Evolutionary conservation across 257 asterid species (phyloP).

Genomic region (Penstemon davidsonii): DNA sequence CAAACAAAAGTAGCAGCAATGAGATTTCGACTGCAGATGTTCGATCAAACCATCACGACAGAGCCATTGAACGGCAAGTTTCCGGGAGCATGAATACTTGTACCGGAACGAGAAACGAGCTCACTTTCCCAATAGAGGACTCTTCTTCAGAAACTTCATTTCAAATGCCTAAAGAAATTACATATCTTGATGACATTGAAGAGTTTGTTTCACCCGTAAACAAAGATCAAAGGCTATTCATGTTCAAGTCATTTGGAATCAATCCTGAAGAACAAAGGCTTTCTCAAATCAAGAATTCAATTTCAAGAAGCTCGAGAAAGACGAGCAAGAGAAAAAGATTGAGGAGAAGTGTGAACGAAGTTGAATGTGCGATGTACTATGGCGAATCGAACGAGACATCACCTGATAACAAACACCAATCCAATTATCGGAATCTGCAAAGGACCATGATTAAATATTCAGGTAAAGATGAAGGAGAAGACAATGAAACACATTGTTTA

Average conservation of each 20-base stretch:
- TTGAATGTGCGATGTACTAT: conserved; percentile 45
- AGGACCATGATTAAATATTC: conserved; percentile 25
- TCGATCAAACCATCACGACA: background rate
- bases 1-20: conserved; percentile 11
- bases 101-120: too few relatives aligned
- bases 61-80: too few relatives aligned
- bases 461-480: background rate
- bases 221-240: conserved; percentile 59
- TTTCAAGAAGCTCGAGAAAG: conserved; percentile 26
- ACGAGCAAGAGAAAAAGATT: conserved; percentile 33
- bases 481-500: background rate
- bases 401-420: conserved; percentile 13
- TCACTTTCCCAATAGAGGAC: background rate
- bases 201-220: conserved; percentile 50
- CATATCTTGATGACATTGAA: conserved; percentile 62
- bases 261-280: conserved; percentile 13
- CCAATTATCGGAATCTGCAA: conserved; percentile 23
- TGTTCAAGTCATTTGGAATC: conserved; percentile 45
- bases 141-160: conserved; percentile 43
- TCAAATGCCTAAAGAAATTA: conserved; percentile 42
- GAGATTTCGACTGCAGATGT: conserved; percentile 11
- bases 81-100: too few relatives aligned
- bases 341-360: conserved; percentile 39
- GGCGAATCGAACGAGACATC: conserved; percentile 15
- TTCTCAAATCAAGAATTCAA: conserved; percentile 4